Percentiles rank a stretch among this genome's conserved stretches.
Conservation (phyloP, 1,139 yeast species). For the Candida sojae region DNA sequence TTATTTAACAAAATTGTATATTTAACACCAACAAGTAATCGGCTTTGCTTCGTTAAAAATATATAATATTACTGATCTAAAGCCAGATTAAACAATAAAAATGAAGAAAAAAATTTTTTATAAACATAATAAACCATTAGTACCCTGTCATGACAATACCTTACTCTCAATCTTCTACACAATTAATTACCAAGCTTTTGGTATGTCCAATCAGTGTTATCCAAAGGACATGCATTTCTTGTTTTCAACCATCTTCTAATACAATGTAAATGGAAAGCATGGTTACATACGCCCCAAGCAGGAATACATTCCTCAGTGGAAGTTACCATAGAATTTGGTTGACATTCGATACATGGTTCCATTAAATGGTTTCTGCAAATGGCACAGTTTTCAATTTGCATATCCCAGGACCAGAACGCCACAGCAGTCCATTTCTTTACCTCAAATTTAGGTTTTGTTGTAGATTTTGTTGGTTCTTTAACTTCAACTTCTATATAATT, state of each 20-base stretch:
- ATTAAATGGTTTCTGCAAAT: slow-evolving; percentile 96
- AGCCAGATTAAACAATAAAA: background rate
- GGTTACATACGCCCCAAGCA: slow-evolving; percentile 97
- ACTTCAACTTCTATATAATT: slow-evolving; percentile 8
- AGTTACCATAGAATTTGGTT: slow-evolving; percentile 70
- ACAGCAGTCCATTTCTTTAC: slow-evolving; percentile 91
- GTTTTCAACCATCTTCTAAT: slow-evolving; percentile 95
- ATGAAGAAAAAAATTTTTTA: background rate
- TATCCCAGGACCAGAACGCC: slow-evolving; percentile 99
- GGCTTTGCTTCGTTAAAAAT: background rate
- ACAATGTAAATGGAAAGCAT: slow-evolving; percentile 94
- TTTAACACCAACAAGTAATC: background rate
- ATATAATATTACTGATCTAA: background rate
- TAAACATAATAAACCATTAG: background rate
- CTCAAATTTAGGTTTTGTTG: slow-evolving; percentile 41
- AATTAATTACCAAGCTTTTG: slow-evolving; percentile 67
- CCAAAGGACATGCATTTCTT: slow-evolving; percentile 97
- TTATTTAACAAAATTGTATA: background rate
- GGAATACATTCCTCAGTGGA: slow-evolving; percentile 84
- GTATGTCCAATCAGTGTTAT: slow-evolving; percentile 90
- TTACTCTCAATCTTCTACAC: slow-evolving; percentile 5
- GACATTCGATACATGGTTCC: slow-evolving; percentile 99
- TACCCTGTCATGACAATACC: background rate
- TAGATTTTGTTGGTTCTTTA: slow-evolving; percentile 9
- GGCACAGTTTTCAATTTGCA: slow-evolving; percentile 94